Evolutionary conservation across 805 yeast genomes (phyloP), one percentile per base, ranked within the genome.

Genomic region (Metschnikowia vanudenii): DNA sequence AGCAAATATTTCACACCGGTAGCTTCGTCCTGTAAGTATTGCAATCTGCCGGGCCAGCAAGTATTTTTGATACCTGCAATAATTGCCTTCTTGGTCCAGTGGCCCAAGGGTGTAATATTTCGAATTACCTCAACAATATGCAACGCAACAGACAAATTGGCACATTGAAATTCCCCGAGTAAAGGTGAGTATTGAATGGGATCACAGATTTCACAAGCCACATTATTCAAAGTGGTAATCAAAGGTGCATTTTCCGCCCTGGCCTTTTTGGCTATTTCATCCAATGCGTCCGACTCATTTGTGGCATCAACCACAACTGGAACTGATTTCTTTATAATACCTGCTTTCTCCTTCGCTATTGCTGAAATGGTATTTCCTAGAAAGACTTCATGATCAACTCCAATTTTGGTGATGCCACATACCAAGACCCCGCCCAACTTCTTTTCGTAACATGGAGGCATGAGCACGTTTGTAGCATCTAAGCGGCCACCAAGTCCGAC

Each of bases 401-500:
- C 94, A 18, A 92, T 84, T 59, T 88, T 88, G 4, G 97, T 82
- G 35, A 94, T 84, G 1, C 85, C 96, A 7, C 90, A 79, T 6
- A 75, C 79, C 31, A 85, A 44, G 28, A 81, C 81, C 12, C 80
- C 75, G 5, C 57, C 53, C 12, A 13, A 18, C 10, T 7, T 19
- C n/a, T 12, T 5, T 16, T 22, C 16, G 7, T n/a, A 31, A 13
- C n/a, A 4, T 4, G 46, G 20, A 4, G 49, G 52, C 12, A 56
- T 58, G 22, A 85, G 62, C 0, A 87, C 87, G 67, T 92, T 92
- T 0, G 99, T 92, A 1, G 97, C 88, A 65, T 92, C 99, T 11
- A 81, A 61, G 34, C 86, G 65, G 0, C 99, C 99, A 2, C 99
- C 99, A 6, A 94, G 69, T 0, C 99, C 99, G 4, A 90, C 97